A percentile compares a stretch with the other conserved stretches of the same genome.
phyloP scores from a whole-genome alignment of 1,139 yeast genomes.

The Blastobotrys arbuscula region DNA sequence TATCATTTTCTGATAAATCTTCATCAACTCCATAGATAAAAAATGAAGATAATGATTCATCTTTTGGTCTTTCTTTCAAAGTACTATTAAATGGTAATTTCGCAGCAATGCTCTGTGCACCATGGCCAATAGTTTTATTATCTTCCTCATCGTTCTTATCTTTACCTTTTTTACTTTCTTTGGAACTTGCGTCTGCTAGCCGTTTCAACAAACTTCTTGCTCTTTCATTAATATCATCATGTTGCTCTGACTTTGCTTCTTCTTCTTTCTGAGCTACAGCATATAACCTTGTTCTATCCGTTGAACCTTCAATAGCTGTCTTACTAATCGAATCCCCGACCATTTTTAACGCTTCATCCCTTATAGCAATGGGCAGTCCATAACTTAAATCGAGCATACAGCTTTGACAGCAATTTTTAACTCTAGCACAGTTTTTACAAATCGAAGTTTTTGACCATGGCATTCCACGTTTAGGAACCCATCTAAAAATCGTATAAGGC shows the following conservation, averaged over 20 bases:
- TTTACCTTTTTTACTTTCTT: neutral
- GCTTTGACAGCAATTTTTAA: constrained; percentile 78
- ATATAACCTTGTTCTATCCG: constrained; percentile 10
- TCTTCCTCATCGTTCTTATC: constrained; percentile 7
- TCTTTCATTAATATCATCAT: constrained; percentile 26
- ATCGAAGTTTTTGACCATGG: constrained; percentile 36
- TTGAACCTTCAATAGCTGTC: constrained; percentile 36
- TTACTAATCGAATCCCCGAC: constrained; percentile 32
- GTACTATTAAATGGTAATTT: constrained; percentile 60
- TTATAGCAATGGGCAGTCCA: constrained; percentile 67
- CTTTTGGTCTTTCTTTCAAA: constrained; percentile 40
- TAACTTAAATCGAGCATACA: constrained; percentile 80
- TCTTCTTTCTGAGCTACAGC: constrained; percentile 9
- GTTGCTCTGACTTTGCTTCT: constrained; percentile 9
- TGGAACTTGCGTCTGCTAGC: constrained; percentile 33
- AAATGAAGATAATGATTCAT: constrained; percentile 44
- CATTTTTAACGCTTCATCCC: constrained; percentile 78
- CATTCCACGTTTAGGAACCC: constrained; percentile 42
- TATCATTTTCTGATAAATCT: constrained; percentile 57
- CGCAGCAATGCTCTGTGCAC: constrained; percentile 35
- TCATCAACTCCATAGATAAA: constrained; percentile 69
- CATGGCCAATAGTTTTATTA: neutral
- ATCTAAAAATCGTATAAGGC: constrained; percentile 74
- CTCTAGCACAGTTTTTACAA: constrained; percentile 72
- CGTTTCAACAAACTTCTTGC: constrained; percentile 38